Conservation (phyloP, 2,329 filamentous ascomycete genomes). For the Sclerotiophoma versabilis region DNA sequence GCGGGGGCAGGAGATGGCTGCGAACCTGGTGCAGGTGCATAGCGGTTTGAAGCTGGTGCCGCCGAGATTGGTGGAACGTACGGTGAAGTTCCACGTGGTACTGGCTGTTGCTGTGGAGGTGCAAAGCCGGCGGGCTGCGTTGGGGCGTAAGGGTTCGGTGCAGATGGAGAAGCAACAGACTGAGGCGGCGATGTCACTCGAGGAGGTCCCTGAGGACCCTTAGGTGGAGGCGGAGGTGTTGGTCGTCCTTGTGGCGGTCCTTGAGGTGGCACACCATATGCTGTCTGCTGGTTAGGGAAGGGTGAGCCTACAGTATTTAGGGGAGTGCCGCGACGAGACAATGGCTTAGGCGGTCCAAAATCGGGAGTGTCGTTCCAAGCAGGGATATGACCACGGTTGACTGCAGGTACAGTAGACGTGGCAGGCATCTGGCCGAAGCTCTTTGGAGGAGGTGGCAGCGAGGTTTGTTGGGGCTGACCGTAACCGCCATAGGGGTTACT, state of each 20-base stretch:
- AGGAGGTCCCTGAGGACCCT: slow-evolving; percentile 63
- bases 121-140: slow-evolving; percentile 53
- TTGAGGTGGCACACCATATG: slow-evolving; percentile 58
- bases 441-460: slow-evolving; percentile 67
- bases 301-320: slow-evolving; percentile 74
- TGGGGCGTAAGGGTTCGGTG: slow-evolving; percentile 68
- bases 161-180: slow-evolving; percentile 54
- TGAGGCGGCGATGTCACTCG: slow-evolving; percentile 71
- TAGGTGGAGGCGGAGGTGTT: slow-evolving; percentile 82
- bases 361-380: slow-evolving; percentile 97
- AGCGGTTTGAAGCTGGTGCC: slow-evolving; percentile 64
- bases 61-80: slow-evolving; percentile 84
- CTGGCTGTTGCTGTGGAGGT: slow-evolving; percentile 61
- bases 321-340: slow-evolving; percentile 77
- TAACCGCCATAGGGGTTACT: slow-evolving; percentile 57
- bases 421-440: slow-evolving; percentile 71
- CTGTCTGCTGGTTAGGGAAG: slow-evolving; percentile 69
- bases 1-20: slow-evolving; percentile 53
- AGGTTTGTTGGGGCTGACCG: slow-evolving; percentile 52
- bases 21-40: slow-evolving; percentile 69
- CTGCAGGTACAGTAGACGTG: slow-evolving; percentile 64
- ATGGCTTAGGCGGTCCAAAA: slow-evolving; percentile 71
- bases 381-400: slow-evolving; percentile 73
- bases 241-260: slow-evolving; percentile 64
- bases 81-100: slow-evolving; percentile 79